Evolutionary conservation across 108 stramenopile genomes (phyloP), one percentile per base, ranked within the genome.

Genomic region (Pseudonitzschia delicatissima): DNA sequence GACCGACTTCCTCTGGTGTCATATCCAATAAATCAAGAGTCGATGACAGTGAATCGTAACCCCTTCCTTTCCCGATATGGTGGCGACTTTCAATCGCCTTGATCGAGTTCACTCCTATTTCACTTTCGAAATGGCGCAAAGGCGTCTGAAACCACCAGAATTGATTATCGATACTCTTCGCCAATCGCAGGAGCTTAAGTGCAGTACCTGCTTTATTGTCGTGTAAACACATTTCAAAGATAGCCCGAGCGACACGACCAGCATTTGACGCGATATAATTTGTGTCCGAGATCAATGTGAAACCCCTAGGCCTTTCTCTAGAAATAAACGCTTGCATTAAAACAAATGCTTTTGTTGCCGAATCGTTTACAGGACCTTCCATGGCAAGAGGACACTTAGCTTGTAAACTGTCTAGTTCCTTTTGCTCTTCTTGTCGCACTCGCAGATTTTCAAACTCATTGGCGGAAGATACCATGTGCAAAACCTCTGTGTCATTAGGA

Each of bases 201-300:
- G 94, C 91, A n/a, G 85, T 72, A 2, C 79, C 79, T 25, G 85
- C 91, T 13, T 76, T 62, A 4, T 81, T 82, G 34, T 66, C 69
- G 18, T 87, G 84, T 6, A 98, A 66, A 53, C 91, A 88, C 81
- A 99, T 97, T 76, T 99, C 99, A 70, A 99, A 98, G 34, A 99
- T 72, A 17, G 98, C 98, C 26, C 99, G 75, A 0, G 97, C 82
- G 34, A 99, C 93, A 51, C 99, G 88, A 21, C 72, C 72, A 23
- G 95, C 98, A 67, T 98, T 98, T 21, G 96, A 89, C 33, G 96
- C 94, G 28, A 99, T 87, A 76, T 98, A 99, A 67, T 97, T 96
- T 20, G 92, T 96, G 77, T 99, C 99, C 18, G 92, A 91, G 57
- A 93, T 91, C 12, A 99, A 73, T 2, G 99, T 98, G 65, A 99